Base-by-base conservation (phyloP, 768 basidiomycete species). In the Boletus reticulatus region DNA sequence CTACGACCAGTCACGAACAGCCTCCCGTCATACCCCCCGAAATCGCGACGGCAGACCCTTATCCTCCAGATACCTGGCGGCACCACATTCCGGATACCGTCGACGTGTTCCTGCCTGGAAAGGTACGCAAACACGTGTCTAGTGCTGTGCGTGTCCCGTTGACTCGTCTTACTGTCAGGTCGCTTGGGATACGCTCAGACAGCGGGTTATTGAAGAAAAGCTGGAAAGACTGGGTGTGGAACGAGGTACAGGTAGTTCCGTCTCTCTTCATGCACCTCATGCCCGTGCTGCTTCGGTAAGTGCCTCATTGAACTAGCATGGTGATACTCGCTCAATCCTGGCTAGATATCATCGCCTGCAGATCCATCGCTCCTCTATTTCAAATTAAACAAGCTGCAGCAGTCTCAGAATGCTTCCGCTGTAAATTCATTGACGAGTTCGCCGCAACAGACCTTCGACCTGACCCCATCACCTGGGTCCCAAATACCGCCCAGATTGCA, bases 301-400 rank as follows among this genome's bases (percentile, higher is more conserved):
- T 83, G 43, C 46, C 60, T 61, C 56, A 54, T 62, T 51, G 61
- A 45, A 54, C 58, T 42, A 57, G 49, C 57, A 60, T 62, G 68
- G 59, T 54, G 41, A 48, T 52, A 29, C 29, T 14, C 43, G 46
- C 50, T 50, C 39, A 55, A 22, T 19, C 43, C 52, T 29, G 54
- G 37, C 22, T 64, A 94, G 92, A 89, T 93, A 72, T 93, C 92
- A 2, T 92, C 90, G n/a, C 90, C 92, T 29, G 91, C 91, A 5
- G 92, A 93, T 67, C 91, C 92, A 29, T 87, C 88, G 19, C 71
- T 94, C 22, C 76, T 94, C 19, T 80, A 84, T 60, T 92, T 88
- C 74, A 92, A 91, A 70, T 76, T 93, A 43, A 91, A 90, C 73
- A 91, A 90, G 71, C 76, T 94, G 11, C 90, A 91, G 59, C 86